Conservation (phyloP, 805 yeast genomes). For the Starmerella etchellsii region DNA sequence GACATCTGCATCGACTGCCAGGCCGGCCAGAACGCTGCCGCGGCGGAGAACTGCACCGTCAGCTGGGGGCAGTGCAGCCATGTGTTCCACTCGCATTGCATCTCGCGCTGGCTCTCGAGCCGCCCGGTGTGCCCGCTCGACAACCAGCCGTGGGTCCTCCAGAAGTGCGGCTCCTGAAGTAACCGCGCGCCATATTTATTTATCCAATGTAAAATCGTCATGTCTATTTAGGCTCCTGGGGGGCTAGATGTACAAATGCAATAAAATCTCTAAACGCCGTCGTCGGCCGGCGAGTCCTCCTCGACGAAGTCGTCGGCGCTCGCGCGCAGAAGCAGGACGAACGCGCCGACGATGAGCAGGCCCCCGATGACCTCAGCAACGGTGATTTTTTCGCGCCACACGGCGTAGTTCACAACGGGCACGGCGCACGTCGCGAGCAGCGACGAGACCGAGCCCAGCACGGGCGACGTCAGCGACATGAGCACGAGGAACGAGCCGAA, state of each 20-base stretch:
- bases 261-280: no score
- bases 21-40: conserved; percentile 53
- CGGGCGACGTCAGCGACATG: conserved; percentile 79
- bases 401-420: conserved; percentile 59
- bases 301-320: conserved; percentile 29
- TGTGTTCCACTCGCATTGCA: conserved; percentile 97
- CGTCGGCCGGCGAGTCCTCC: conserved; percentile 19
- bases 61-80: conserved; percentile 98
- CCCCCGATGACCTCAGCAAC: conserved; percentile 56
- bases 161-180: conserved; percentile 55
- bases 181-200: conserved; percentile 26
- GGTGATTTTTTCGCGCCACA: conserved; percentile 48
- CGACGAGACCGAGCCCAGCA: conserved; percentile 53
- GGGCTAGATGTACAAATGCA: no score
- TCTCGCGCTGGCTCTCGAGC: conserved; percentile 85
- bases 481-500: conserved; percentile 60
- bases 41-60: conserved; percentile 70
- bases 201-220: no score
- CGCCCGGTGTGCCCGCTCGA: conserved; percentile 96
- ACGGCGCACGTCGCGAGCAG: conserved; percentile 67
- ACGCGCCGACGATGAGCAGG: conserved; percentile 53
- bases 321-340: conserved; percentile 36
- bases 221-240: no score
- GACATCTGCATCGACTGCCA: conserved; percentile 95
- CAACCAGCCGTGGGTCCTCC: conserved; percentile 74